Conservation (phyloP, 257 asterid species). For the Penstemon barbatus region DNA sequence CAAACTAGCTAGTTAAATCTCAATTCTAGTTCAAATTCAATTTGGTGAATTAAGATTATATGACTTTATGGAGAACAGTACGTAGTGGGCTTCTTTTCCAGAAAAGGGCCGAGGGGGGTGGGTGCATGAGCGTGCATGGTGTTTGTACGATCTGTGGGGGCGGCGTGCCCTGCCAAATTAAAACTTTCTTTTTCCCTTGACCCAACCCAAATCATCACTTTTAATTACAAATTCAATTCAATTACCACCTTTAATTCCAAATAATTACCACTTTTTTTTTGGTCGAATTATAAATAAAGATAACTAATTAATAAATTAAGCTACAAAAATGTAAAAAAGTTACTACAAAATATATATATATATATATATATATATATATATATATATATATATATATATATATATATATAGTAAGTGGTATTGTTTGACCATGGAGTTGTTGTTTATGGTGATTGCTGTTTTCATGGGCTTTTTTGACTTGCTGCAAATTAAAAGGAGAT, state of each 20-base stretch:
- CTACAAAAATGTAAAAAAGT: neutral
- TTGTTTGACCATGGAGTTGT: constrained; percentile 19
- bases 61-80: constrained; percentile 22
- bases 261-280: constrained; percentile 8
- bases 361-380: neutral
- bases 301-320: neutral
- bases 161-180: neutral
- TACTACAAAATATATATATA: neutral
- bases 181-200: constrained; percentile 15
- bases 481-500: constrained; percentile 22
- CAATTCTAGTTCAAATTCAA: no score
- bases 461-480: constrained; percentile 26
- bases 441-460: neutral
- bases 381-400: neutral
- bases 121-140: constrained; percentile 30
- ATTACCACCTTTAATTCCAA: neutral
- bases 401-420: neutral
- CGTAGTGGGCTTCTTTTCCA: constrained; percentile 23
- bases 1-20: no score
- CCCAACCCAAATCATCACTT: neutral
- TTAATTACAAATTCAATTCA: no score
- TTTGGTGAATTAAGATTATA: no score
- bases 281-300: neutral
- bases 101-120: neutral
- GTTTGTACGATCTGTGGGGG: constrained; percentile 24